A percentile compares a stretch with the other conserved stretches of the same genome.
Conservation (phyloP, 495 filamentous ascomycete genomes). For the Annulohypoxylon bovei region DNA sequence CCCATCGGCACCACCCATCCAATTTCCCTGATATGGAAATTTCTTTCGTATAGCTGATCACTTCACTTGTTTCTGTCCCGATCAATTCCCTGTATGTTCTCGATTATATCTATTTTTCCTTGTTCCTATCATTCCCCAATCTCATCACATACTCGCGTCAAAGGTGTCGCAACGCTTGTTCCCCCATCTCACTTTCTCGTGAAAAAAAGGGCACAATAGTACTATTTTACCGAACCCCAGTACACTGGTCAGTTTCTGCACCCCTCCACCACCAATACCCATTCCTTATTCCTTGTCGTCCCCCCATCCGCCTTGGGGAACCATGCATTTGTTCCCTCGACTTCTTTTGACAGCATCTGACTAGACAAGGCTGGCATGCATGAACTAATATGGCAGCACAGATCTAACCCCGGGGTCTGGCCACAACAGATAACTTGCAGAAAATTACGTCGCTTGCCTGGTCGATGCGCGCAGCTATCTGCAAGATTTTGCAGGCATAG, state of each 20-base stretch:
- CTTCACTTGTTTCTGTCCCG: constrained; percentile 8
- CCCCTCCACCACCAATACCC: constrained; percentile 36
- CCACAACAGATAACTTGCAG: constrained; percentile 44
- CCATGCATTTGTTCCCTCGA: constrained; percentile 41
- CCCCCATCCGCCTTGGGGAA: constrained; percentile 40
- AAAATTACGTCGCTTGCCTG: constrained; percentile 42
- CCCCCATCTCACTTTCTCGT: constrained; percentile 18
- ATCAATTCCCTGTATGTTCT: constrained; percentile 13
- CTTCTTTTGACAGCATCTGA: constrained; percentile 40
- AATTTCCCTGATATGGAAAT: constrained; percentile 24
- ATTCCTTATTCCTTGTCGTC: constrained; percentile 42
- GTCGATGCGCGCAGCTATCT: constrained; percentile 36
- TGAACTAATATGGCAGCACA: constrained; percentile 45
- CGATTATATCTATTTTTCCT: constrained; percentile 13
- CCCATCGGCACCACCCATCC: constrained; percentile 13
- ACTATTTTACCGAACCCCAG: constrained; percentile 36
- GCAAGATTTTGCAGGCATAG: constrained; percentile 42
- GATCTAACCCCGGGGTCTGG: constrained; percentile 36
- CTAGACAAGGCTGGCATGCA: constrained; percentile 45
- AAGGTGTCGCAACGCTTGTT: constrained; percentile 15
- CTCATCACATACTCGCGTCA: constrained; percentile 13
- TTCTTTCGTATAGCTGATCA: constrained; percentile 14
- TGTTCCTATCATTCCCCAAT: constrained; percentile 9
- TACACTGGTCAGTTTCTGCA: constrained; percentile 22
- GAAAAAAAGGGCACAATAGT: constrained; percentile 5